These are phyloP conservation scores for Kwoniella sp. DNA, from an alignment of 768 basidiomycete species.

Conservation along the genomic window DNA sequence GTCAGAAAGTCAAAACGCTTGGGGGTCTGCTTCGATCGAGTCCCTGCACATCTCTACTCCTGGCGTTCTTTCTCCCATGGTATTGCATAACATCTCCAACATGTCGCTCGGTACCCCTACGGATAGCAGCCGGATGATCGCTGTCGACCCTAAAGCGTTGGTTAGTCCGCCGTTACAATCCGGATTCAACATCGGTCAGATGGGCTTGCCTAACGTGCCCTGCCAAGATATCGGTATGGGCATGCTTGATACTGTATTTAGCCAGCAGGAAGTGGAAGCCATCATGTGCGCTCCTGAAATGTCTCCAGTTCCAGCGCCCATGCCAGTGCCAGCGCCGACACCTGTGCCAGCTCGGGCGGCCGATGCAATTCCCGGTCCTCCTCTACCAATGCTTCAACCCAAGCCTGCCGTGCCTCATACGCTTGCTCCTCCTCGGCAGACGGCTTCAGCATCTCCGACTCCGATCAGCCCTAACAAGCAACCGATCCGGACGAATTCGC, in stretches of 20 bases:
- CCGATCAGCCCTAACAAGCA: not conserved
- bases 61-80: conserved; percentile 34
- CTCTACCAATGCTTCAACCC: too few relatives aligned
- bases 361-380: too few relatives aligned
- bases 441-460: conserved; percentile 1
- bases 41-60: conserved; percentile 26
- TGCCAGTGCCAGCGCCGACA: not conserved
- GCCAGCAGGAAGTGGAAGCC: conserved; percentile 24
- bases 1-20: conserved; percentile 21
- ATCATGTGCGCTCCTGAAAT: conserved; percentile 2
- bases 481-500: conserved; percentile 13
- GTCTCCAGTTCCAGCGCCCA: not conserved
- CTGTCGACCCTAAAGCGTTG: conserved; percentile 39
- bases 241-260: conserved; percentile 23
- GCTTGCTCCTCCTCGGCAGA: not conserved
- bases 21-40: conserved; percentile 31
- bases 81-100: conserved; percentile 30
- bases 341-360: not conserved
- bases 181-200: conserved; percentile 17
- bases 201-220: not conserved
- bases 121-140: conserved; percentile 17
- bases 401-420: not conserved
- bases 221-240: conserved; percentile 8
- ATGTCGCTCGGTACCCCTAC: conserved; percentile 26
- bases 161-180: conserved; percentile 33